Conservation (phyloP, 768 basidiomycete species). For the Pholiota microspora region DNA sequence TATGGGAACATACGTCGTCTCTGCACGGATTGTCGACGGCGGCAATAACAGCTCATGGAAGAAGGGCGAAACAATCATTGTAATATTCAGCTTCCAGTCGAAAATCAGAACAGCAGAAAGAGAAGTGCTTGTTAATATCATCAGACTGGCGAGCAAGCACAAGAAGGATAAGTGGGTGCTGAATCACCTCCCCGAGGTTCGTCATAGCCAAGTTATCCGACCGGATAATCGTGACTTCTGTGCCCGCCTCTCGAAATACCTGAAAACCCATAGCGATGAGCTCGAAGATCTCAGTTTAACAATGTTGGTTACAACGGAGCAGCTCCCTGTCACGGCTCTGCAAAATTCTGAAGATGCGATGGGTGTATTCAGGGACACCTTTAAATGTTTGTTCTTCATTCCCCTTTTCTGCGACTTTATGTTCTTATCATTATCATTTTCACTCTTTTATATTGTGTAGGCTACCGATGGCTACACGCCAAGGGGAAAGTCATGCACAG, state of each 20-base stretch:
- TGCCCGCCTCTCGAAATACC: neutral
- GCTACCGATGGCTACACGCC: neutral
- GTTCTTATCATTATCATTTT: neutral
- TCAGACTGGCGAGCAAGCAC: neutral
- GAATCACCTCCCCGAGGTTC: neutral
- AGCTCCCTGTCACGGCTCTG: neutral
- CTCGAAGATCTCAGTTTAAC: neutral
- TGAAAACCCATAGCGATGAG: neutral
- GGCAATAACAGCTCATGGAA: no score
- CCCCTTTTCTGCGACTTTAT: no score
- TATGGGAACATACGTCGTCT: no score
- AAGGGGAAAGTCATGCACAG: neutral
- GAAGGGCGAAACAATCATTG: no score
- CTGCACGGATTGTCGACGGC: no score
- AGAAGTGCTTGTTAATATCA: neutral
- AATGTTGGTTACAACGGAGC: neutral
- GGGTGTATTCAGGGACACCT: neutral
- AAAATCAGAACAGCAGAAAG: neutral
- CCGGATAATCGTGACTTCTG: neutral
- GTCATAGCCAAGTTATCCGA: neutral
- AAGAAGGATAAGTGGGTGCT: neutral
- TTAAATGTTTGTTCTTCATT: neutral
- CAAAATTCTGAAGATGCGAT: neutral
- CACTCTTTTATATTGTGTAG: neutral
- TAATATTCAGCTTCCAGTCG: no score